Conservation (phyloP, 169 alveolate species). For the Plasmodium fragile region DNA sequence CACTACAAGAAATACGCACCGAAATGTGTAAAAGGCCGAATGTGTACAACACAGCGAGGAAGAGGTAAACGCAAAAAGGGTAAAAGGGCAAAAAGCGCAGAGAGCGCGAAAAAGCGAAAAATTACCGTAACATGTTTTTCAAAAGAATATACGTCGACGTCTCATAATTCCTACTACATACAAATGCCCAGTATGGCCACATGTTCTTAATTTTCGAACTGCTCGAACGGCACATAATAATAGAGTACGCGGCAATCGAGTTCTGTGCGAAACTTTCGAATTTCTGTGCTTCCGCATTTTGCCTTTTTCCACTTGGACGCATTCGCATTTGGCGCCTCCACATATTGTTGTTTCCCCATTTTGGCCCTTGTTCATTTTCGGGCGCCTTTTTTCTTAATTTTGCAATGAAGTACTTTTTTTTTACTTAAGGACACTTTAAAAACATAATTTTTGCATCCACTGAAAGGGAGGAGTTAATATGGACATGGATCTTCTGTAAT, state of each 20-base stretch:
- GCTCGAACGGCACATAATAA: background rate
- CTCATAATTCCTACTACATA: background rate
- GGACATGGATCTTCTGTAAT: background rate
- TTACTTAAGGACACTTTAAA: background rate
- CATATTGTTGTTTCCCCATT: too few relatives aligned
- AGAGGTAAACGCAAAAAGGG: background rate
- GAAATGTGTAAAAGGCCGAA: background rate
- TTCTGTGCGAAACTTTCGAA: background rate
- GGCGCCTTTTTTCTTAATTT: background rate
- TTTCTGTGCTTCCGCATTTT: background rate
- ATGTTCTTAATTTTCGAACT: background rate
- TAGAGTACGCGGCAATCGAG: background rate
- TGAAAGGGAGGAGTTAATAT: background rate
- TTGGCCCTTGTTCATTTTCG: background rate
- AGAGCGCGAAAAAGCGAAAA: background rate
- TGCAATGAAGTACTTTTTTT: background rate
- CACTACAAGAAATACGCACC: background rate
- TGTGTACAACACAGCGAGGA: background rate
- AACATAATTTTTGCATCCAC: background rate
- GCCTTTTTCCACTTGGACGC: background rate
- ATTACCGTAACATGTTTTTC: background rate
- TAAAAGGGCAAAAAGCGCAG: background rate
- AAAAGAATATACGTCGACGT: background rate
- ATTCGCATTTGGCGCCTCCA: background rate
- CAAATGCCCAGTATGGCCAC: background rate